These are phyloP conservation scores for Myriosclerotinia curreyana DNA, from an alignment of 2,329 filamentous ascomycete species.

Conservation along the genomic window DNA sequence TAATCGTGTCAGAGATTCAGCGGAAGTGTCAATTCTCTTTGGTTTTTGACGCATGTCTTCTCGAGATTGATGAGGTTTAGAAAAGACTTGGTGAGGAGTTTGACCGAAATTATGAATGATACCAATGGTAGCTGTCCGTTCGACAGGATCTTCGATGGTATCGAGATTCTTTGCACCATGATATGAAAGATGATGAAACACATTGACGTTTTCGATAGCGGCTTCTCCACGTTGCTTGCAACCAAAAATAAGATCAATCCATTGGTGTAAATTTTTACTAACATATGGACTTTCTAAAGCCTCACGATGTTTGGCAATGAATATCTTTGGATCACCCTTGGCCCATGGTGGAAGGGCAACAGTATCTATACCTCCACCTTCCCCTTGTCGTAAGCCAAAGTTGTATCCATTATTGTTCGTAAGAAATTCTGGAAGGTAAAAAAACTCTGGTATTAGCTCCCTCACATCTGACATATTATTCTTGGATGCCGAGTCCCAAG, in stretches of 20 bases:
- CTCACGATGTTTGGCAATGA: slow-evolving; percentile 93
- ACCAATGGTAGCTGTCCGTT: slow-evolving; percentile 83
- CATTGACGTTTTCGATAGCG: slow-evolving; percentile 85
- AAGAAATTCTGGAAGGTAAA: slow-evolving; percentile 91
- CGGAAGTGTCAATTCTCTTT: slow-evolving; percentile 72
- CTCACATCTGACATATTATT: slow-evolving; percentile 93
- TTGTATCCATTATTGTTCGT: slow-evolving; percentile 94
- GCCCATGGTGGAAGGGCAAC: slow-evolving; percentile 94
- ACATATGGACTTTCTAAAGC: slow-evolving; percentile 92
- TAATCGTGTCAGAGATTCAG: slow-evolving; percentile 71
- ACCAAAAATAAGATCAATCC: slow-evolving; percentile 96
- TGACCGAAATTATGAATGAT: slow-evolving; percentile 99
- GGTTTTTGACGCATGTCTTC: slow-evolving; percentile 64
- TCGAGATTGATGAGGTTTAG: slow-evolving; percentile 71
- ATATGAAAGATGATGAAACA: slow-evolving; percentile 95
- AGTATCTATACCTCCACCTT: slow-evolving; percentile 74
- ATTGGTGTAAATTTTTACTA: slow-evolving; percentile 82
- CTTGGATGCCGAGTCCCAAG: slow-evolving; percentile 85
- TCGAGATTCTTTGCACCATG: slow-evolving; percentile 91
- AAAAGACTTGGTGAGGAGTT: slow-evolving; percentile 92
- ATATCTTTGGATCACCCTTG: slow-evolving; percentile 91
- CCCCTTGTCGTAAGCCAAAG: slow-evolving; percentile 83
- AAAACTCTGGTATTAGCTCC: slow-evolving; percentile 95
- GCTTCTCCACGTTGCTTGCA: slow-evolving; percentile 91
- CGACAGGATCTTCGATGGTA: slow-evolving; percentile 81